Evolutionary conservation across 2,329 filamentous ascomycete genomes (phyloP), one percentile per base, ranked within the genome.

Genomic region (Calonectria pseudoturangicola): DNA sequence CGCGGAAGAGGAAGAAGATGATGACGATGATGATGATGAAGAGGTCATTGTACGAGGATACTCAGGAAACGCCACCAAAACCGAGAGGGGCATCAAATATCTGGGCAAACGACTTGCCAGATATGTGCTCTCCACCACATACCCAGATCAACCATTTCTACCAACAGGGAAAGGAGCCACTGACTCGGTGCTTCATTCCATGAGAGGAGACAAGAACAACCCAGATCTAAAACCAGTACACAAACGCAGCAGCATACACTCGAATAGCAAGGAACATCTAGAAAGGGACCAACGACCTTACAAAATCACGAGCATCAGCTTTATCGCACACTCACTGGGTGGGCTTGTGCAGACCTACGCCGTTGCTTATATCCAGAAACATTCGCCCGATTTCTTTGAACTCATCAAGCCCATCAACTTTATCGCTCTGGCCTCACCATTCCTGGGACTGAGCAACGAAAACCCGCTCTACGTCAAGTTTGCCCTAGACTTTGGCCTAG

Each of bases 381-480:
- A 98, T 82, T 98, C 95, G 0, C 96, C 96, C 1, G 87, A 93
- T 12, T 98, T 98, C 82, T 98, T 98, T 79, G 90, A 96, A 63
- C 86, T 92, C 6, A 98, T 98, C 79, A 90, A 92, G 75, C 96
- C 96, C 0, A 88, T 98, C 82, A 98, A 98, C 82, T 98, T 98
- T 81, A 93, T 98, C 76, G 89, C 94, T 33, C 86, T 98, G 77
- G 96, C 96, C 18, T 93, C 96, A 0, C 96, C 96, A 0, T 95
- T 98, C 76, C 86, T 98, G 1, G 96, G 96, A 0, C 87, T 98
- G 45, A 98, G 96, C 83, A 98, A 99, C 82, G 97, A 99, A 82
- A 99, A 99, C 79, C 97, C 97, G 0, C 89, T 98, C 70, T 99
- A 99, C 82, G 94, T 99, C 84, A 98, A 96, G 80, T 98, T 99